Conservation (phyloP, 1,284 basidiomycete genomes). For the Trametes hirsuta region DNA sequence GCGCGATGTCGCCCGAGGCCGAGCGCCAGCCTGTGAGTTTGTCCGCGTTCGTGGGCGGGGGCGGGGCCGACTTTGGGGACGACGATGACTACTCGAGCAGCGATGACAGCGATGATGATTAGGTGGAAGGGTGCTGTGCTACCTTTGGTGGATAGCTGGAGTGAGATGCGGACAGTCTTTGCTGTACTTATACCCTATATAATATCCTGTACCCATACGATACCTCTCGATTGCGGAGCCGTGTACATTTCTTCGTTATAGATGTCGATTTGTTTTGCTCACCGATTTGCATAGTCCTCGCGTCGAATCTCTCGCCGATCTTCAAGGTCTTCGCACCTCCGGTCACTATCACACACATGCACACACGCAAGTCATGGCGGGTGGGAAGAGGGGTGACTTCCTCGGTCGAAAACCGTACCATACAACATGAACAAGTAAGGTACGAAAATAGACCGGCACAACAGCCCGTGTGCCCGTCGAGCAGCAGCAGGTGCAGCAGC, state of each 20-base stretch:
- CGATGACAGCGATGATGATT: slow-evolving; percentile 74
- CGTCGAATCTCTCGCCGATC: background rate
- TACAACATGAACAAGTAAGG: slow-evolving; percentile 6
- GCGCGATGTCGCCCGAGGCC: slow-evolving; percentile 46
- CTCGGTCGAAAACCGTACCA: slow-evolving; percentile 17
- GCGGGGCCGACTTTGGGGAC: slow-evolving; percentile 32
- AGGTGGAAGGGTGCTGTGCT: background rate
- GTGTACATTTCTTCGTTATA: background rate
- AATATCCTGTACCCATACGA: slow-evolving; percentile 6
- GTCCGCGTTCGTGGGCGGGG: slow-evolving; percentile 47
- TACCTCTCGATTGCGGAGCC: slow-evolving; percentile 1
- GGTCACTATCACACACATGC: background rate
- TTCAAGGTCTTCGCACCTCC: background rate
- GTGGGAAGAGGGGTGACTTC: slow-evolving; percentile 10
- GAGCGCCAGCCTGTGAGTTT: slow-evolving; percentile 53
- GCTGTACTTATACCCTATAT: slow-evolving; percentile 13
- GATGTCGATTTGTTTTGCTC: background rate
- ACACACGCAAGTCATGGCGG: background rate
- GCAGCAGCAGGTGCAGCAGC: slow-evolving; percentile 7
- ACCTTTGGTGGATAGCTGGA: background rate
- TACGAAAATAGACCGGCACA: slow-evolving; percentile 19
- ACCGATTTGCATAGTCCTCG: background rate
- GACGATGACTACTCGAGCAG: slow-evolving; percentile 67
- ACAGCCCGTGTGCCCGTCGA: slow-evolving; percentile 12
- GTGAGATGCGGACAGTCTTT: background rate